Evolutionary conservation across 2,329 filamentous ascomycete species (phyloP).

Genomic region (Paraphaeosphaeria minitans): DNA sequence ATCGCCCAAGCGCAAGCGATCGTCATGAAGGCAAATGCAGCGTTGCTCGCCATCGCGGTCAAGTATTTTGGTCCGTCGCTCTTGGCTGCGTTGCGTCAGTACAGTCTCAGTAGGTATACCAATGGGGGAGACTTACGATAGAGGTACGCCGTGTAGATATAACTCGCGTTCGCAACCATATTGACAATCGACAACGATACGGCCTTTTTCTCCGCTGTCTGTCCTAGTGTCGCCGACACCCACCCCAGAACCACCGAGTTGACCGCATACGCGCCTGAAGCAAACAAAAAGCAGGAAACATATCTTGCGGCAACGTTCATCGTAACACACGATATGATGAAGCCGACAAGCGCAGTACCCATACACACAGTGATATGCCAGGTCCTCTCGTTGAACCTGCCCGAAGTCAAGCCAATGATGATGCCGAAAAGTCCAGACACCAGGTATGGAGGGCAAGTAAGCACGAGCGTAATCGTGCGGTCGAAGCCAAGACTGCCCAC

Average conservation of each 20-base stretch:
- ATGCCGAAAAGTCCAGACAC: conserved; percentile 55
- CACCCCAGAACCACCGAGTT: conserved; percentile 53
- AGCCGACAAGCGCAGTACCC: conserved; percentile 46
- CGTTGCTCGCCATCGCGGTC: conserved; percentile 38
- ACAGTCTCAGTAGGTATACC: background rate
- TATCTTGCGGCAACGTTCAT: conserved; percentile 44
- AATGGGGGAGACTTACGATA: background rate
- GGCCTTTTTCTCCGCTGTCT: conserved; percentile 54
- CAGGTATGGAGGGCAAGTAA: conserved; percentile 56
- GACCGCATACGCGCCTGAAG: conserved; percentile 43
- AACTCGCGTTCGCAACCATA: background rate
- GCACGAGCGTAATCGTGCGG: conserved; percentile 42
- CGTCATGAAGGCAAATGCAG: conserved; percentile 33
- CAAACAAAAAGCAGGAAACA: conserved; percentile 39
- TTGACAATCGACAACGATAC: conserved; percentile 22
- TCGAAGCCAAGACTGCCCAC: conserved; percentile 45
- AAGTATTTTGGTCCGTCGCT: conserved; percentile 39
- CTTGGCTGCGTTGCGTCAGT: conserved; percentile 20
- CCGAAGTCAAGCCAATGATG: conserved; percentile 57
- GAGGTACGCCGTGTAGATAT: background rate
- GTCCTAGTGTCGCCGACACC: conserved; percentile 49
- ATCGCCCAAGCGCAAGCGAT: conserved; percentile 31
- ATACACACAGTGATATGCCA: conserved; percentile 54
- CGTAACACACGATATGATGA: conserved; percentile 43
- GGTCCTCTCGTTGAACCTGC: conserved; percentile 55